Conservation (phyloP, 2,329 filamentous ascomycete genomes). For the Beauveria scarabaeidicola region DNA sequence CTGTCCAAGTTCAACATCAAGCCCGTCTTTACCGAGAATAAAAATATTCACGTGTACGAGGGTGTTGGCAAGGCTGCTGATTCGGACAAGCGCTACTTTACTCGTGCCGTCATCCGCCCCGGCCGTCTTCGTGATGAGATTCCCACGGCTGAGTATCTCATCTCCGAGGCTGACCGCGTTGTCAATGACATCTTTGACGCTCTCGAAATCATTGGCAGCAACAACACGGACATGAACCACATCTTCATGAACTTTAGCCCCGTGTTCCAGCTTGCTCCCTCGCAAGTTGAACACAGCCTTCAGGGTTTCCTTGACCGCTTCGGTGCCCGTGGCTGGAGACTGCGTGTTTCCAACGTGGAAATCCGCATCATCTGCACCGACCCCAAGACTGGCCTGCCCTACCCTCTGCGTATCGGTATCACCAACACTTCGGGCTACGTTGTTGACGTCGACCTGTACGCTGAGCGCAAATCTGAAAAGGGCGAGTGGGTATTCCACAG, state of each 20-base stretch:
- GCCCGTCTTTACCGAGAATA: constrained; percentile 97
- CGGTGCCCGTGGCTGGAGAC: constrained; percentile 86
- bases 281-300: constrained; percentile 85
- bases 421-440: constrained; percentile 98
- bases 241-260: constrained; percentile 99
- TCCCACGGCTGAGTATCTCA: constrained; percentile 95
- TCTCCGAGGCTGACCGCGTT: constrained; percentile 90
- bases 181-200: constrained; percentile 98
- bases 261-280: constrained; percentile 83
- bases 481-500: constrained; percentile 98
- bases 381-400: constrained; percentile 70
- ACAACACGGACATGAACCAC: constrained; percentile 98
- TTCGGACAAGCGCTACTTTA: constrained; percentile 97
- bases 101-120: constrained; percentile 87
- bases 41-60: constrained; percentile 98
- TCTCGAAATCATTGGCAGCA: constrained; percentile 96
- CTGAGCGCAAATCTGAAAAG: constrained; percentile 96
- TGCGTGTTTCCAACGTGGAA: constrained; percentile 93
- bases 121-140: constrained; percentile 95
- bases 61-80: constrained; percentile 90
- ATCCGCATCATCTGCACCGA: constrained; percentile 98
- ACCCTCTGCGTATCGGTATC: constrained; percentile 91
- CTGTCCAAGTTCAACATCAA: constrained; percentile 97
- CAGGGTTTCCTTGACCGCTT: constrained; percentile 95
- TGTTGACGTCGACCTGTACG: constrained; percentile 95